These are phyloP conservation scores for Kwoniella sp. DNA, from an alignment of 768 basidiomycete genomes.

Conservation along the genomic window DNA sequence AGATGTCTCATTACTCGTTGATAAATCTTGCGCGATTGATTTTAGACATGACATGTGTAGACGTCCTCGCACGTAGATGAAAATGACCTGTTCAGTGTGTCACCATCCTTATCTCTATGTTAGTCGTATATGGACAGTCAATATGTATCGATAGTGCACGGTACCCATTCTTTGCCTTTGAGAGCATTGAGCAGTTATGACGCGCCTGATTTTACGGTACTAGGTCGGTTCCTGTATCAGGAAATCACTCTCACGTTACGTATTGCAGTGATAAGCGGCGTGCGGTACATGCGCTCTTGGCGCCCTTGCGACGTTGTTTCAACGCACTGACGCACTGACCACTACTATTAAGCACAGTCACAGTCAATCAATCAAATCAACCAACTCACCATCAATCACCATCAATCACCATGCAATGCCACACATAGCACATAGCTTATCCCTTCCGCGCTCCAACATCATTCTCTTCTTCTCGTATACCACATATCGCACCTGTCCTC, in stretches of 20 bases:
- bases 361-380: not conserved
- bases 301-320: constrained; percentile 17
- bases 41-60: no score
- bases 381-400: no score
- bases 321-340: constrained; percentile 7
- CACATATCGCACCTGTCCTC: no score
- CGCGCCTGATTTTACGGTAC: constrained; percentile 18
- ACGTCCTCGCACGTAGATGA: no score
- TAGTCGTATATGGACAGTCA: no score
- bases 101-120: no score
- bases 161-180: constrained; percentile 1
- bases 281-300: constrained; percentile 2
- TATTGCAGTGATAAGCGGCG: not conserved
- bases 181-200: not conserved
- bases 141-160: not conserved
- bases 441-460: no score
- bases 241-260: constrained; percentile 6
- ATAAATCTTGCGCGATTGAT: no score
- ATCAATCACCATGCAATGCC: not conserved
- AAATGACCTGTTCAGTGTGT: no score
- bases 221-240: not conserved
- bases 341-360: not conserved
- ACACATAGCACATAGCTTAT: no score
- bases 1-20: not conserved
- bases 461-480: no score